Evolutionary conservation across 495 filamentous ascomycete species (phyloP).

Genomic region (Penicillium egyptiacum): DNA sequence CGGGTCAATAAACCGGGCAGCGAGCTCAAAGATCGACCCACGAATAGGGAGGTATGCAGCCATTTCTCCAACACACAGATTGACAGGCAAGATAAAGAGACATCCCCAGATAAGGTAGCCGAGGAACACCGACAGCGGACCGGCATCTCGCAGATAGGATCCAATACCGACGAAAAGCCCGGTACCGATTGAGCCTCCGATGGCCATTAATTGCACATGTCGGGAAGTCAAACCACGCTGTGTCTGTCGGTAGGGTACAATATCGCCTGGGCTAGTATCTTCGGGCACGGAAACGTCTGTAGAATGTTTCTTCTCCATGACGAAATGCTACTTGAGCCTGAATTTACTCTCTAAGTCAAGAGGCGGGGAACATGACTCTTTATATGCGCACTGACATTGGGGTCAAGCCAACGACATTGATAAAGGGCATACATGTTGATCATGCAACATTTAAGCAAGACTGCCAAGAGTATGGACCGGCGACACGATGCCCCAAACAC

Average conservation of each 20-base stretch:
- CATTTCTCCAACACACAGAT: conserved; percentile 58
- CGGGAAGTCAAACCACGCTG: conserved; percentile 61
- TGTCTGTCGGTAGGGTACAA: conserved; percentile 32
- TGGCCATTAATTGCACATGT: conserved; percentile 69
- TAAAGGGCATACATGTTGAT: conserved; percentile 13
- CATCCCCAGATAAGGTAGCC: conserved; percentile 53
- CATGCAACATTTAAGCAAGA: not conserved
- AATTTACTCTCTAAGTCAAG: not conserved
- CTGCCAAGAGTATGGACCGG: conserved; percentile 6
- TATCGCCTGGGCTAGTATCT: conserved; percentile 23
- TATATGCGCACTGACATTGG: conserved; percentile 20
- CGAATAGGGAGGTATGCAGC: conserved; percentile 70
- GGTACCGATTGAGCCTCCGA: conserved; percentile 74
- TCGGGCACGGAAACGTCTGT: conserved; percentile 17
- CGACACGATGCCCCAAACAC: conserved; percentile 9
- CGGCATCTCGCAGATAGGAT: conserved; percentile 61
- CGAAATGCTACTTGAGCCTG: conserved; percentile 7
- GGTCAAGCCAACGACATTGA: conserved; percentile 11
- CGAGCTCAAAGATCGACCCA: conserved; percentile 71
- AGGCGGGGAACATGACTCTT: conserved; percentile 16
- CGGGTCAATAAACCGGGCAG: conserved; percentile 65
- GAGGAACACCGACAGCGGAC: conserved; percentile 65
- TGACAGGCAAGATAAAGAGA: conserved; percentile 37
- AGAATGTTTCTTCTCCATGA: conserved; percentile 29
- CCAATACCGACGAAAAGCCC: conserved; percentile 76